phyloP scores from a whole-genome alignment of 306 rosid genomes.

The Dryas drummondii region DNA sequence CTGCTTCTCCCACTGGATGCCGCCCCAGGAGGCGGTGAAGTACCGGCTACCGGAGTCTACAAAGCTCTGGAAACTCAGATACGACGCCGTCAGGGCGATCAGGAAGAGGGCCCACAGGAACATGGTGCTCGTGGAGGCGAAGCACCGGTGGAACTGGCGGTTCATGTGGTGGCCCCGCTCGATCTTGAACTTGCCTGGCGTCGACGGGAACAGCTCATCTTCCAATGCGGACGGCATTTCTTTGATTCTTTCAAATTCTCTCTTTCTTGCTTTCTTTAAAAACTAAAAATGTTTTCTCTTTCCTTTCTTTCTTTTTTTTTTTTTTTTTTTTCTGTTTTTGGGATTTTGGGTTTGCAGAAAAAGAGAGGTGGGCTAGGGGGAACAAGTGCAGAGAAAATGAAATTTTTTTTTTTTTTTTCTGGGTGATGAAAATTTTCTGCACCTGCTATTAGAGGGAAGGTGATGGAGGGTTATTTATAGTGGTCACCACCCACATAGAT shows the following conservation, averaged over 20 bases:
- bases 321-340: neutral
- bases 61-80: slow-evolving; percentile 71
- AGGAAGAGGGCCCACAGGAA: slow-evolving; percentile 83
- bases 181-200: slow-evolving; percentile 89
- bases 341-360: neutral
- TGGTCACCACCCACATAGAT: slow-evolving; percentile 25
- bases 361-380: slow-evolving; percentile 1
- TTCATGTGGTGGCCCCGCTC: slow-evolving; percentile 57
- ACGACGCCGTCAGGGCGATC: slow-evolving; percentile 74
- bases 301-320: neutral
- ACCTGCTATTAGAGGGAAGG: slow-evolving; percentile 27
- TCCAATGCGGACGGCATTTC: slow-evolving; percentile 58
- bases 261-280: neutral
- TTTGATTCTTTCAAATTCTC: neutral
- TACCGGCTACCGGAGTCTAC: slow-evolving; percentile 67
- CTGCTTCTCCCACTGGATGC: slow-evolving; percentile 90
- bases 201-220: slow-evolving; percentile 69
- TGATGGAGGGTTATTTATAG: slow-evolving; percentile 44
- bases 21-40: slow-evolving; percentile 84
- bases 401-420: neutral
- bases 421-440: slow-evolving; percentile 34
- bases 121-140: slow-evolving; percentile 85
- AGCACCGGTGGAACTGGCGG: slow-evolving; percentile 76
- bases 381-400: slow-evolving; percentile 43
- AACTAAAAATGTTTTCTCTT: neutral